Conservation (phyloP, 768 basidiomycete genomes). For the Trametes maxima region DNA sequence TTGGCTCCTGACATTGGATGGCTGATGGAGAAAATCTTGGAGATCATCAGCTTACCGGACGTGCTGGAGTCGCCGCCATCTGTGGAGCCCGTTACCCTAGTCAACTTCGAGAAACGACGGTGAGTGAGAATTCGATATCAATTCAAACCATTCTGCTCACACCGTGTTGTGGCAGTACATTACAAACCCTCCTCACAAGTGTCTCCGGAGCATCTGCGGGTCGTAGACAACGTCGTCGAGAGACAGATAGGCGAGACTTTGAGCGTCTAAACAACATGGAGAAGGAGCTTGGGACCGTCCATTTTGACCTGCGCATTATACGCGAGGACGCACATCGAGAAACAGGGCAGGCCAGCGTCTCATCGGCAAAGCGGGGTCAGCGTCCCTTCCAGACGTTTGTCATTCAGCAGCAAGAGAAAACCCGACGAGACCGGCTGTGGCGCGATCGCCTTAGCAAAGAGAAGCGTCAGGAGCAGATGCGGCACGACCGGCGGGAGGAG, state of each 20-base stretch:
- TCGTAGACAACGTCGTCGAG: conserved; percentile 51
- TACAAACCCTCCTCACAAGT: conserved; percentile 65
- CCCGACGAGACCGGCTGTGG: conserved; percentile 71
- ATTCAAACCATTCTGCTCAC: background rate
- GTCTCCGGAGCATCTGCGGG: conserved; percentile 46
- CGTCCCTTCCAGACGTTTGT: conserved; percentile 72
- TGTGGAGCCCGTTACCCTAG: conserved; percentile 58
- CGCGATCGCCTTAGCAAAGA: conserved; percentile 73
- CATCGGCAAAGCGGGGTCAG: conserved; percentile 51
- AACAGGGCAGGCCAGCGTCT: conserved; percentile 46
- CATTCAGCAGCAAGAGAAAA: conserved; percentile 75
- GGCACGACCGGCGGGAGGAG: conserved; percentile 74
- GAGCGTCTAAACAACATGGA: conserved; percentile 79
- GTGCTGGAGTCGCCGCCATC: conserved; percentile 54
- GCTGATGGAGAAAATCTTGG: conserved; percentile 80
- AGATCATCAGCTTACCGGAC: conserved; percentile 76
- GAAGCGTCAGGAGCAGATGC: conserved; percentile 73
- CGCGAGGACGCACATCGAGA: conserved; percentile 78
- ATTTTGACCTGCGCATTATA: conserved; percentile 73
- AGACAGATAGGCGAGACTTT: conserved; percentile 65
- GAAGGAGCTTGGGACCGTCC: conserved; percentile 58
- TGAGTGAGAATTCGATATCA: conserved; percentile 34
- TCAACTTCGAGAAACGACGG: conserved; percentile 87
- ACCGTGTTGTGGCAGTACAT: conserved; percentile 47
- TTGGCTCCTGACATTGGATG: conserved; percentile 80